Base-by-base conservation (phyloP, 768 basidiomycete species). In the Xerocomellus amylosporus region DNA sequence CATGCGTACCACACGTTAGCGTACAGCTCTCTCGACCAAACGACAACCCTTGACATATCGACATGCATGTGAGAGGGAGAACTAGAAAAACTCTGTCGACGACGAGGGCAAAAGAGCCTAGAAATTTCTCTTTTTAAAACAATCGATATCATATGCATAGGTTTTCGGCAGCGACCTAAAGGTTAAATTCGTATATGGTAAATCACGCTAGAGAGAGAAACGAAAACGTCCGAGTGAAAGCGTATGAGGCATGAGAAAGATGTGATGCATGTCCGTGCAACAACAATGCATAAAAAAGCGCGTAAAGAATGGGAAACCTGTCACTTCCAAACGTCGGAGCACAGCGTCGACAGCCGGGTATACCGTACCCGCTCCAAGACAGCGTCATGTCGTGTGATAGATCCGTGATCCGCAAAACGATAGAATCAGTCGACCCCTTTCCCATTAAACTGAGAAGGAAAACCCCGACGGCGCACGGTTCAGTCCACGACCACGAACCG, bases 401-500 rank as follows among this genome's bases (percentile, higher is more conserved):
- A 45, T 45, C 33, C 34, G 17, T 14, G 37, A 48, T 30, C 19
- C 34, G 10, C n/a, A 19, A 5, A 14, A 19, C 19, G 7, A n/a
- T 39, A 2, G 28, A 48, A 39, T 48, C 44, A 12, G 51, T 53
- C 52, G 38, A 51, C 31, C 36, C 19, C 33, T 34, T 34, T 47
- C 46, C 47, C 47, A 20, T 31, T 19, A 38, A 39, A 34, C 7
- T 0, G n/a, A 34, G n/a, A 22, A 22, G 13, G 19, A 34, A 4
- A 33, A 33, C 5, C 12, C 15, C 24, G 37, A 43, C 42, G 24
- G 33, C 51, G 46, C 14, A 42, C 37, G 17, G 39, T 39, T 77
- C 66, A 86, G 62, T 85, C 84, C 49, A 86, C 60, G 24, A 83
- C 69, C 60, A 85, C 84, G 52, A 86, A 86, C 53, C 85, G 73